These are phyloP conservation scores for Rhynchospora breviuscula DNA, from an alignment of 176 grass and related monocot genomes.

Conservation along the genomic window DNA sequence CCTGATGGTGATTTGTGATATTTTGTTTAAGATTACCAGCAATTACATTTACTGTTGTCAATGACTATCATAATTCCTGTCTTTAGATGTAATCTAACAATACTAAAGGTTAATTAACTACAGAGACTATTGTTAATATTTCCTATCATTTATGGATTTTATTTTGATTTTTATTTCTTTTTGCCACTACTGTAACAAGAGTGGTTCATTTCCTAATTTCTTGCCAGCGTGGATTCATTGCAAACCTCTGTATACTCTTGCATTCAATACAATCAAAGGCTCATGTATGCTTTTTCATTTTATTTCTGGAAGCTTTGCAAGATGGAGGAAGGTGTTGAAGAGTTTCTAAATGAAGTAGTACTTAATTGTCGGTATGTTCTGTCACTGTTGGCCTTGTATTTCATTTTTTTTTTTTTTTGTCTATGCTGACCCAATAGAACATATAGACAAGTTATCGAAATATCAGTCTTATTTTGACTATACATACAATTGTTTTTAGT, in stretches of 20 bases:
- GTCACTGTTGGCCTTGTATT: not conserved
- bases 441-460: not conserved
- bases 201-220: not conserved
- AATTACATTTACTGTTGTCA: too few species aligned
- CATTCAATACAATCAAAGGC: not conserved
- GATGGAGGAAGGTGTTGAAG: conserved; percentile 50
- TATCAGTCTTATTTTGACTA: not conserved
- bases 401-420: not conserved
- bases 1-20: too few species aligned
- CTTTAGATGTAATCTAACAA: too few species aligned
- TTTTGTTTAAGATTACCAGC: too few species aligned
- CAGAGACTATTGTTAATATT: too few species aligned
- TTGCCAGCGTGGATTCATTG: not conserved
- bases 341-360: conserved; percentile 44
- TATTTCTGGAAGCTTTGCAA: conserved; percentile 55
- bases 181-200: not conserved
- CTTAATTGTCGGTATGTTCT: conserved; percentile 66
- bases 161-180: not conserved
- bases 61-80: too few species aligned
- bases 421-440: not conserved
- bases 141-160: not conserved
- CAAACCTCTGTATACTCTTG: not conserved
- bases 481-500: not conserved
- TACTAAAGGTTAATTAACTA: too few species aligned
- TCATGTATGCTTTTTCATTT: not conserved